phyloP scores from a whole-genome alignment of 331 rosid species.

The Malus hybrid region DNA sequence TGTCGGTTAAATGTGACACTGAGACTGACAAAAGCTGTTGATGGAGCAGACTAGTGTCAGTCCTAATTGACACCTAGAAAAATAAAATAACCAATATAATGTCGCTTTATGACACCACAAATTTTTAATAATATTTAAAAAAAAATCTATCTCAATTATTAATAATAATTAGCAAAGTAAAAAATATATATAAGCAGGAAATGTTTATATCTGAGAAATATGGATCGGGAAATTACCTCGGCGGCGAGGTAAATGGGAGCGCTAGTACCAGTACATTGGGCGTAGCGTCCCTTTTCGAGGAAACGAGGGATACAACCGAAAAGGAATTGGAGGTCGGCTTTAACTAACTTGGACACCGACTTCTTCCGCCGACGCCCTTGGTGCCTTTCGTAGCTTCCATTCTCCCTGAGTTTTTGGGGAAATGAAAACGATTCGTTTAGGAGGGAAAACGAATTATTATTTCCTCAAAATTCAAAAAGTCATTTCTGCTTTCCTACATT shows the following conservation, averaged over 20 bases:
- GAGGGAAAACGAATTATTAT: not conserved
- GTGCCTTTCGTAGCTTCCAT: slow-evolving; percentile 44
- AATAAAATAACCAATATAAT: too few species aligned
- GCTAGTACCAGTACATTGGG: slow-evolving; percentile 52
- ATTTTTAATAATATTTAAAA: too few species aligned
- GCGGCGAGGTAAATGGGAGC: slow-evolving; percentile 80
- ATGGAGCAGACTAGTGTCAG: too few species aligned
- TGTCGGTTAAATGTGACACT: too few species aligned
- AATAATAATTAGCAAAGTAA: too few species aligned
- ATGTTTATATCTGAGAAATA: not conserved
- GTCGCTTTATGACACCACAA: too few species aligned
- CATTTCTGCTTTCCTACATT: too few species aligned
- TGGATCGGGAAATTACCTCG: slow-evolving; percentile 30
- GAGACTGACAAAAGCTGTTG: too few species aligned
- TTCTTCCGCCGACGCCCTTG: slow-evolving; percentile 64
- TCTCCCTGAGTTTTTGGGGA: not conserved
- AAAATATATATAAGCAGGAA: not conserved
- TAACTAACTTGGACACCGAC: slow-evolving; percentile 50
- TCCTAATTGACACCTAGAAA: too few species aligned
- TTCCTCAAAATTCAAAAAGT: too few species aligned
- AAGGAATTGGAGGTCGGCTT: slow-evolving; percentile 84
- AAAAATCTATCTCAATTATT: too few species aligned
- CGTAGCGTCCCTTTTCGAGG: slow-evolving; percentile 60
- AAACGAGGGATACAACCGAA: slow-evolving; percentile 63
- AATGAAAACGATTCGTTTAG: not conserved